A percentile compares a stretch with the other conserved stretches of the same genome.
Evolutionary conservation across 257 asterid genomes (phyloP).

Genomic region (Penstemon newberryi): DNA sequence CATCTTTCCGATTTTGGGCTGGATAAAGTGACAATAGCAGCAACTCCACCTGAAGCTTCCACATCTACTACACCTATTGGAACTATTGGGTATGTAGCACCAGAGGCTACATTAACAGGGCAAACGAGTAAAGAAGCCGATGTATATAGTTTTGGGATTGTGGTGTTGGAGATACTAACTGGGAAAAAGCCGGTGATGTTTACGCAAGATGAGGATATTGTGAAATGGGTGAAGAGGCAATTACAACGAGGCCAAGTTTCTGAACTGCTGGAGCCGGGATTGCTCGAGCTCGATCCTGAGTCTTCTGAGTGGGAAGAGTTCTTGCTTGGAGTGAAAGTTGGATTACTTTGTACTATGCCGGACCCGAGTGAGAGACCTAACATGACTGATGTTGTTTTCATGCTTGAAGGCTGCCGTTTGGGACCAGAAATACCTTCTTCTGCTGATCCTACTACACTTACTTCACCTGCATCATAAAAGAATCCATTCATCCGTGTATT

Average conservation of each 20-base stretch:
- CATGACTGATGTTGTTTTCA: slow-evolving; percentile 71
- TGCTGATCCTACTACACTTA: slow-evolving; percentile 67
- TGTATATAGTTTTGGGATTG: slow-evolving; percentile 76
- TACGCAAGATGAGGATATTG: slow-evolving; percentile 80
- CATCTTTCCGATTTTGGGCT: slow-evolving; percentile 76
- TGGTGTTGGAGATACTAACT: slow-evolving; percentile 68
- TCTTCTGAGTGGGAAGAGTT: slow-evolving; percentile 87
- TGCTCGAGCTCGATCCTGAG: slow-evolving; percentile 77
- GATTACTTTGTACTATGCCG: slow-evolving; percentile 72
- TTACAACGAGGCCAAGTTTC: slow-evolving; percentile 68
- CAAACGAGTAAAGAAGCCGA: slow-evolving; percentile 54
- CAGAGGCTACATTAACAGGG: slow-evolving; percentile 64
- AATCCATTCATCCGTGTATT: slow-evolving; percentile 19
- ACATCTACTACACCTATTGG: slow-evolving; percentile 58
- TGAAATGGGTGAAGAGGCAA: slow-evolving; percentile 84
- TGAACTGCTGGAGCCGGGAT: slow-evolving; percentile 70
- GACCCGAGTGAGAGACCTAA: slow-evolving; percentile 71
- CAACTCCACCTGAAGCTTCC: slow-evolving; percentile 56
- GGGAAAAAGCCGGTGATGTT: slow-evolving; percentile 79
- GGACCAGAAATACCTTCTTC: slow-evolving; percentile 73
- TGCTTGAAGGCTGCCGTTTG: slow-evolving; percentile 76
- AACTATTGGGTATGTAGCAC: slow-evolving; percentile 69
- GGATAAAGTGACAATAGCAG: slow-evolving; percentile 55
- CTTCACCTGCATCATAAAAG: slow-evolving; percentile 46
- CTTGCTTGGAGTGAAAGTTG: slow-evolving; percentile 72